phyloP scores from a whole-genome alignment of 2,329 filamentous ascomycete genomes.

The Monosporascus sp. region DNA sequence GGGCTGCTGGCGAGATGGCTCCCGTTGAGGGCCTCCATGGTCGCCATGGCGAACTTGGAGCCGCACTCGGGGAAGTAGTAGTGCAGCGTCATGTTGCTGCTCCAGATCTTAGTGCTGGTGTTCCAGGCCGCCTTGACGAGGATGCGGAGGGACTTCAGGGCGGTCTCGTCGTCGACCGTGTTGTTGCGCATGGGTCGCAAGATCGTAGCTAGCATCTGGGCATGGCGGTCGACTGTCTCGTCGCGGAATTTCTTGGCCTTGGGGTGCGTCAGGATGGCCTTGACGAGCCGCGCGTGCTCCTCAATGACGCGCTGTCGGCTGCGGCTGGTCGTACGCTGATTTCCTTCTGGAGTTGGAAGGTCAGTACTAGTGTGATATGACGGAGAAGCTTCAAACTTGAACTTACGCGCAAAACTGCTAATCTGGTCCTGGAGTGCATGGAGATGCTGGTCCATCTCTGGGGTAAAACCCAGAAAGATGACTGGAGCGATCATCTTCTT shows the following conservation, averaged over 20 bases:
- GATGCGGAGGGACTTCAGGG: slow-evolving; percentile 14
- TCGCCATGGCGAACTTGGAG: slow-evolving; percentile 17
- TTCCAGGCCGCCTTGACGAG: slow-evolving; percentile 21
- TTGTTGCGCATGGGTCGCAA: slow-evolving; percentile 21
- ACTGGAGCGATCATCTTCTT: slow-evolving; percentile 23
- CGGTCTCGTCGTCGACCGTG: slow-evolving; percentile 9
- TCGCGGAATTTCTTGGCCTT: slow-evolving; percentile 13
- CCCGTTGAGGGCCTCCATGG: slow-evolving; percentile 23
- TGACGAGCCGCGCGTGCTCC: slow-evolving; percentile 24
- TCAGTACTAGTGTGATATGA: slow-evolving; percentile 6
- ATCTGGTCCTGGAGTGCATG: slow-evolving; percentile 22
- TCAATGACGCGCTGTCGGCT: slow-evolving; percentile 23
- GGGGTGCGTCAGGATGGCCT: slow-evolving; percentile 10
- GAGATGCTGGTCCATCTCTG: slow-evolving; percentile 21
- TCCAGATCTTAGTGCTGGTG: slow-evolving; percentile 25
- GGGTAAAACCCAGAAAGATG: slow-evolving; percentile 23
- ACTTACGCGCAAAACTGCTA: slow-evolving; percentile 11
- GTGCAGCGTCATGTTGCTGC: slow-evolving; percentile 23
- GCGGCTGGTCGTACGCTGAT: slow-evolving; percentile 1
- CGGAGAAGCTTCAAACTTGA: background rate
- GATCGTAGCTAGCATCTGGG: slow-evolving; percentile 15
- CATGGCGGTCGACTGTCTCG: slow-evolving; percentile 15
- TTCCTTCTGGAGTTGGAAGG: slow-evolving; percentile 1
- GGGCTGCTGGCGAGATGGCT: slow-evolving; percentile 9
- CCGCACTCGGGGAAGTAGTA: slow-evolving; percentile 26